Evolutionary conservation across 2,329 filamentous ascomycete species (phyloP).

Genomic region (Trichoderma atrobrunneum): DNA sequence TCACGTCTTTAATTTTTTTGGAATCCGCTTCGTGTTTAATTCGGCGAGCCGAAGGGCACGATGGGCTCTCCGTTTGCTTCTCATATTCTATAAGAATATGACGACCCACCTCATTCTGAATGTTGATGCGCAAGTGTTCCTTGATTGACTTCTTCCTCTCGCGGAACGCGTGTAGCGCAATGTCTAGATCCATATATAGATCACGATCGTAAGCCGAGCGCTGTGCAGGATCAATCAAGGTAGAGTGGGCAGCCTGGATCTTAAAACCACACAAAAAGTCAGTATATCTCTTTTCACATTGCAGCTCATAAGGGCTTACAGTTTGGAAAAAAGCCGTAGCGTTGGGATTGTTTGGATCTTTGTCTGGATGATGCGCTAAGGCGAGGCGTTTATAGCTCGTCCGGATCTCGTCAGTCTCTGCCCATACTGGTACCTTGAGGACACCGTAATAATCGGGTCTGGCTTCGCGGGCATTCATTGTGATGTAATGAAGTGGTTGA

Average conservation of each 20-base stretch:
- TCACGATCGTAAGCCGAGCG: background rate
- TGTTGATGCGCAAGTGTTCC: background rate
- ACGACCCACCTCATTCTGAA: background rate
- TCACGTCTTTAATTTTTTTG: background rate
- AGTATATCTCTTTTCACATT: background rate
- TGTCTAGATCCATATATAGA: background rate
- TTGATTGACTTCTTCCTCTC: background rate
- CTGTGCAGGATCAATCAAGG: background rate
- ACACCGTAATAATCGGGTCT: background rate
- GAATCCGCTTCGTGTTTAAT: background rate
- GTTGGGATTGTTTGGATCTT: background rate
- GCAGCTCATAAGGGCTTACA: background rate
- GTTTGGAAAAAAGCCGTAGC: background rate
- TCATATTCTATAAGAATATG: background rate
- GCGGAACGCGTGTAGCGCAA: background rate
- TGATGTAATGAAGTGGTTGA: background rate
- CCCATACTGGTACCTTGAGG: background rate
- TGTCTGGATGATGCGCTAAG: background rate
- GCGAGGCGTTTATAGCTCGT: background rate
- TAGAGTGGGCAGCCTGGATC: background rate
- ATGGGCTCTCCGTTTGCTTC: background rate
- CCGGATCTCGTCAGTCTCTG: background rate
- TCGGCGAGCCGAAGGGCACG: background rate
- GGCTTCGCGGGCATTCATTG: background rate
- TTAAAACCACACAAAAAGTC: background rate